Evolutionary conservation across 2,329 filamentous ascomycete species (phyloP).

Genomic region (Fusarium robinianum): DNA sequence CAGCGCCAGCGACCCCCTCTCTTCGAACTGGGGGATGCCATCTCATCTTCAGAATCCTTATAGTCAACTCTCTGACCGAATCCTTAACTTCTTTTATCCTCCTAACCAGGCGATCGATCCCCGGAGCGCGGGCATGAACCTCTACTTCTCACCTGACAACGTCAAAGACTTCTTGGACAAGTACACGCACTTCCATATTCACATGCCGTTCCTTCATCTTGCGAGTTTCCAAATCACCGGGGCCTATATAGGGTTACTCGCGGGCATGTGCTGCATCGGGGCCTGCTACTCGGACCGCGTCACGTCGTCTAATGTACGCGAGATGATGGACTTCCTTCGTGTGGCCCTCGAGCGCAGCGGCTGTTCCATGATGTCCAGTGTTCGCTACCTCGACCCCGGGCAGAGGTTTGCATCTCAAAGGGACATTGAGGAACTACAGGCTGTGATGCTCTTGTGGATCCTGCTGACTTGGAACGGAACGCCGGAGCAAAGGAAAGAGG

Average conservation of each 20-base stretch:
- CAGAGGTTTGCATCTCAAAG: slow-evolving; percentile 38
- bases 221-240: slow-evolving; percentile 70
- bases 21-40: slow-evolving; percentile 55
- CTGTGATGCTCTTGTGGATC: slow-evolving; percentile 64
- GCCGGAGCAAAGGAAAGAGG: slow-evolving; percentile 64
- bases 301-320: slow-evolving; percentile 63
- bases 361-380: slow-evolving; percentile 50
- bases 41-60: slow-evolving; percentile 55
- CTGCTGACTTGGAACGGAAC: slow-evolving; percentile 74
- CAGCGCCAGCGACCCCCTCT: slow-evolving; percentile 50
- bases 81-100: slow-evolving; percentile 61
- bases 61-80: slow-evolving; percentile 58
- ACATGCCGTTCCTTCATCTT: slow-evolving; percentile 74
- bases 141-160: slow-evolving; percentile 69
- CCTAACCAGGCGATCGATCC: slow-evolving; percentile 52
- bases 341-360: slow-evolving; percentile 62
- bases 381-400: slow-evolving; percentile 24
- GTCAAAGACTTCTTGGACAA: slow-evolving; percentile 72
- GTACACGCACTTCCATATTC: slow-evolving; percentile 73
- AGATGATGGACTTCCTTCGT: slow-evolving; percentile 68
- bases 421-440: slow-evolving; percentile 69
- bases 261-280: slow-evolving; percentile 73
- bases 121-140: slow-evolving; percentile 60
- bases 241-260: slow-evolving; percentile 68
- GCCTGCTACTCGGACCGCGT: slow-evolving; percentile 73